Conservation (phyloP, 306 rosid species). For the cucumber (Cucumis sativus) region Cucumber_9930_V3 NC_026655.2:12556501-12557000, state of each 20-base stretch:
- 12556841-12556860: conserved; percentile 2
- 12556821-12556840: conserved; percentile 17
- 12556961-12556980: no score
- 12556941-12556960: no score
- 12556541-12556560: background rate
- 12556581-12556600: conserved; percentile 11
- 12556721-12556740: background rate
- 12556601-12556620: background rate
- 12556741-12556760: background rate
- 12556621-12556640: background rate
- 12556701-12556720: background rate
- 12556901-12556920: no score
- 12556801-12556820: background rate
- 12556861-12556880: background rate
- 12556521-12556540: background rate
- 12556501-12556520: background rate
- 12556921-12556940: no score
- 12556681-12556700: background rate
- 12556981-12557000: no score
- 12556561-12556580: background rate
- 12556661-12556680: background rate
- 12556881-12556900: background rate
- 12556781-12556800: background rate
- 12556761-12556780: background rate
- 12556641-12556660: conserved; percentile 3